Evolutionary conservation across 257 asterid species (phyloP), one percentile per base, ranked within the genome.

Genomic region (Agastache rugosa): DNA sequence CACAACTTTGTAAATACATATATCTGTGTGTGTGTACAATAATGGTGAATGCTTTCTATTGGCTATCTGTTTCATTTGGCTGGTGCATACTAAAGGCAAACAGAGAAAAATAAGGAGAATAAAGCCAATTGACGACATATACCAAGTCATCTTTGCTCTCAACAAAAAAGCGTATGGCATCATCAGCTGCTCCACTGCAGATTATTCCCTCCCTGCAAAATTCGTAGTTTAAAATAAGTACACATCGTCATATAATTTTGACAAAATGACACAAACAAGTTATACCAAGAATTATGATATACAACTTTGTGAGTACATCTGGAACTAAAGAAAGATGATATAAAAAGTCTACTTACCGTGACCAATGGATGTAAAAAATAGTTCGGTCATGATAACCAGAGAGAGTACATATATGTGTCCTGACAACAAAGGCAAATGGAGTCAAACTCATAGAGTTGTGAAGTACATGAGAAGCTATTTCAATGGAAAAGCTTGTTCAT

Each of bases 371-470:
- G 16, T 97, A 85, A 83, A 95, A 95, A 76, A 95, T 83, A 60
- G 99, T 92, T 53, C 97, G 88, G 78, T 89, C 94, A 69, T 95
- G 99, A 84, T 88, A 95, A 74, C 98, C 99, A 76, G 97, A 84
- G 65, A 95, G 91, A 48, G 98, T 86, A 67, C 90, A 82, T 37
- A 89, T 66, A 73, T 89, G 97, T 50, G 59, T 74, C 99, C 99
- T 95, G 91, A 78, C 61, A 87, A 78, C 41, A 66, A 75, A 68
- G 48, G 41, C 61, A 76, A 71, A 77, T 58, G 42, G 61, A 71
- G 71, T 83, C 50, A 68, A 42, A 70, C 72, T 67, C 56, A 78
- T 48, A 59, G 39, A 79, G 55, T 63, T 50, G 60, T 14, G 34
- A 61, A 42, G 25, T 17, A 58, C 37, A 60, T 35, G 65, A 53